phyloP scores from a whole-genome alignment of 192 early-diverging fungal species.

The Coemansia sp. region DNA sequence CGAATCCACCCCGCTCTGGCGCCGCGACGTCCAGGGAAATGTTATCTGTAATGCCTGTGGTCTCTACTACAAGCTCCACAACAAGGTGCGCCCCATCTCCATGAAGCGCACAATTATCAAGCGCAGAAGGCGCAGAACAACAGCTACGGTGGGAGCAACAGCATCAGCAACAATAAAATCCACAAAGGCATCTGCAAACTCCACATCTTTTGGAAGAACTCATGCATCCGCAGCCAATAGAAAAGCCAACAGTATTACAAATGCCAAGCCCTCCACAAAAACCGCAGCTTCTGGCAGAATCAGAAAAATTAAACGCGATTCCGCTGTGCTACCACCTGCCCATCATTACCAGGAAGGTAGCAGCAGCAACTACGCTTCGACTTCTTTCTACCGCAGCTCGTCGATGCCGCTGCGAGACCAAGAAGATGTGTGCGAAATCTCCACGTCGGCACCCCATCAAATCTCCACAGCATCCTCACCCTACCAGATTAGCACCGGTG shows the following conservation, averaged over 20 bases:
- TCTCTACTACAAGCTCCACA: conserved; percentile 83
- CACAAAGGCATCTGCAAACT: background rate
- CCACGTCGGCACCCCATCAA: conserved; percentile 12
- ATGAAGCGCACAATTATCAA: conserved; percentile 71
- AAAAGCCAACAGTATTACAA: background rate
- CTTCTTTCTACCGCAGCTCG: conserved; percentile 28
- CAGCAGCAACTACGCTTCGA: background rate
- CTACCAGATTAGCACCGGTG: background rate
- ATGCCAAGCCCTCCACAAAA: conserved; percentile 2
- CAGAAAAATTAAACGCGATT: background rate
- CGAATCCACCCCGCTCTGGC: conserved; percentile 72
- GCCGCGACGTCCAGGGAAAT: conserved; percentile 67
- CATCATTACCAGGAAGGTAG: background rate
- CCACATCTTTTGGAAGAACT: background rate
- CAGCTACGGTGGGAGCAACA: background rate
- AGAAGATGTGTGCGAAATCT: background rate
- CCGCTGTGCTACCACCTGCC: background rate
- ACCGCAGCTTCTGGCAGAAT: background rate
- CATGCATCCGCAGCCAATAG: background rate
- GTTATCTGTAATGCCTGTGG: conserved; percentile 92
- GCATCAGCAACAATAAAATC: too few species aligned
- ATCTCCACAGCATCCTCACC: background rate
- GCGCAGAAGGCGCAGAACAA: conserved; percentile 63
- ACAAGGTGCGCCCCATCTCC: conserved; percentile 68
- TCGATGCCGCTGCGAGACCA: conserved; percentile 29